These are phyloP conservation scores for Elasticomyces elasticus DNA, from an alignment of 495 filamentous ascomycete species.

Conservation along the genomic window DNA sequence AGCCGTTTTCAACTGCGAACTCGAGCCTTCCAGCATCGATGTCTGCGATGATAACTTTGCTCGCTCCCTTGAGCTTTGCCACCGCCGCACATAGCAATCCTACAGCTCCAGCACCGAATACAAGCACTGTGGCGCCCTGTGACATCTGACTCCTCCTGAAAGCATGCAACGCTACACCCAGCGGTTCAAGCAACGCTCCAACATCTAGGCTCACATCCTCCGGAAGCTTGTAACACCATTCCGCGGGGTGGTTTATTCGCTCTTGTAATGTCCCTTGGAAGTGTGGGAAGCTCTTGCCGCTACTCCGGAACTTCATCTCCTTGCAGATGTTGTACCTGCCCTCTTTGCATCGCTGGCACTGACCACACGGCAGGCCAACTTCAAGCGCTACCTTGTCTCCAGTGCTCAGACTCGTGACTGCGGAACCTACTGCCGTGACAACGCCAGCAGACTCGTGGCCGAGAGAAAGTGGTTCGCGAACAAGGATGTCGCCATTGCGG, in stretches of 20 bases:
- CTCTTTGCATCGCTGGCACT: constrained; percentile 53
- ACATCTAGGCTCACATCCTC: constrained; percentile 50
- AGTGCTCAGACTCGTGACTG: constrained; percentile 34
- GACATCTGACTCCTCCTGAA: constrained; percentile 50
- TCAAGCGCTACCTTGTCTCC: constrained; percentile 77
- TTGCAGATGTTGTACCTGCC: constrained; percentile 81
- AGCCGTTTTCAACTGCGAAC: constrained; percentile 60
- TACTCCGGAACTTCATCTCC: constrained; percentile 66
- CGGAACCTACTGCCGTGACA: constrained; percentile 43
- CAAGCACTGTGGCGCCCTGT: constrained; percentile 47
- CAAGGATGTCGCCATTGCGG: constrained; percentile 57
- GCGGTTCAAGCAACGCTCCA: constrained; percentile 68
- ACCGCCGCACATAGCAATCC: constrained; percentile 66
- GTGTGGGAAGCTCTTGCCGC: constrained; percentile 68
- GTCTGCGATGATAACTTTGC: constrained; percentile 63
- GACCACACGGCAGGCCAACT: constrained; percentile 68
- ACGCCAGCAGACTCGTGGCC: constrained; percentile 53
- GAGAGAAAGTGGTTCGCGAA: constrained; percentile 52
- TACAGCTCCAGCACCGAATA: constrained; percentile 75
- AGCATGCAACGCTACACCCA: constrained; percentile 73
- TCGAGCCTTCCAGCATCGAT: constrained; percentile 61
- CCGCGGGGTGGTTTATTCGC: constrained; percentile 63
- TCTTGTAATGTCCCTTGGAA: constrained; percentile 77
- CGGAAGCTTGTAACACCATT: constrained; percentile 61
- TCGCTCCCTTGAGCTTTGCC: constrained; percentile 56